A percentile compares a stretch with the other conserved stretches of the same genome.
These are phyloP conservation scores for Jacaranda copaia DNA, from an alignment of 257 asterid genomes.

Conservation along the genomic window DNA sequence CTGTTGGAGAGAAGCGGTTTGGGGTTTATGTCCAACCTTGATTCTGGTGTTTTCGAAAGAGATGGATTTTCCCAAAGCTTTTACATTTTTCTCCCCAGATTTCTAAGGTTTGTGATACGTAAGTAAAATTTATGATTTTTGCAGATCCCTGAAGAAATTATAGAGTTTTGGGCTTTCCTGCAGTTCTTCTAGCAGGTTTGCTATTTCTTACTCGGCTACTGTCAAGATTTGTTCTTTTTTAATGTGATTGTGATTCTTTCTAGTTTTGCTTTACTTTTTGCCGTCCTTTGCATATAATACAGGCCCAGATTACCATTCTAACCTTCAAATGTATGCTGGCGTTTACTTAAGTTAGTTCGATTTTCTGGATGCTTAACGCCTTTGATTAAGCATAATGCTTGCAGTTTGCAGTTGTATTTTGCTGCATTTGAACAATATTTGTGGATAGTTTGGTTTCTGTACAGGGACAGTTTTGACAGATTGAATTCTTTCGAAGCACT, in stretches of 20 bases:
- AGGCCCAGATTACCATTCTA: conserved; percentile 9
- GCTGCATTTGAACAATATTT: conserved; percentile 15
- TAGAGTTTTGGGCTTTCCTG: conserved; percentile 22
- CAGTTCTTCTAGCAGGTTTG: conserved; percentile 38
- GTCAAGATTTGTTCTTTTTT: conserved; percentile 31
- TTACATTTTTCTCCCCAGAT: background rate
- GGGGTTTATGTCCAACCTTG: conserved; percentile 22
- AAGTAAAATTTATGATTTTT: conserved; percentile 20
- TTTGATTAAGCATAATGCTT: background rate
- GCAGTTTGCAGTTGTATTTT: background rate
- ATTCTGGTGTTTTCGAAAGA: conserved; percentile 19
- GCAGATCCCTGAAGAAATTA: conserved; percentile 49
- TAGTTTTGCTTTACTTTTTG: background rate
- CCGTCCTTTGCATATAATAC: background rate
- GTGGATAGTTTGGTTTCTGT: conserved; percentile 3
- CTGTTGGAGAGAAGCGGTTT: conserved; percentile 17
- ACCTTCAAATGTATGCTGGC: background rate
- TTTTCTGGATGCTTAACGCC: background rate
- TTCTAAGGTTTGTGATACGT: conserved; percentile 25
- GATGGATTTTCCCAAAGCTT: background rate
- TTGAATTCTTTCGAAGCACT: background rate
- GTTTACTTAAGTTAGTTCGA: conserved; percentile 4
- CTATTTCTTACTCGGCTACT: conserved; percentile 22
- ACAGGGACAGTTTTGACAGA: background rate
- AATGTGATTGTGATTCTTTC: background rate